Base-by-base conservation (phyloP, 75 land plant genomes). In the Sequoia sempervirens region DNA sequence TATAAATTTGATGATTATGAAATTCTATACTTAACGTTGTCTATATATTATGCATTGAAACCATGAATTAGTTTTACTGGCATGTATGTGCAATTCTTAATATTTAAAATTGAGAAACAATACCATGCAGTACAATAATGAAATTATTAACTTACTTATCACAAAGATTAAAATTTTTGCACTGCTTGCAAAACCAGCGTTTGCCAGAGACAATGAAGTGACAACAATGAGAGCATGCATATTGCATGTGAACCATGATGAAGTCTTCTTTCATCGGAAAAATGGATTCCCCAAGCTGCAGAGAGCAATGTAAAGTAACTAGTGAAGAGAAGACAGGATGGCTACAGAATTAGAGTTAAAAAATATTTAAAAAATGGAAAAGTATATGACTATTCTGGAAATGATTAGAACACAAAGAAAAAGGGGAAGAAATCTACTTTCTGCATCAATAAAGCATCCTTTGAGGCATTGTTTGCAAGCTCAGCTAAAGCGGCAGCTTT, bases 401-500 rank as follows among this genome's bases (percentile, higher is more conserved):
- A 45, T 32, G 26, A 47, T 50, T 81, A 81, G 3, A 43, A 28
- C 50, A 81, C 8, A 68, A 30, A 23, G 28, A 26, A 70, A 70
- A 70, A 80, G 92, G 89, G 41, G 94, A 93, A 47, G 30, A 66
- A 72, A 2, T 38, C 81, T 87, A 93, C 99, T 86, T 93, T 94
- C 45, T 92, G 94, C 99, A 97, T 97, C 8, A 97, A 88, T 46
- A 94, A 88, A 47, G 91, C 84, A 91, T 97, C 98, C 88, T 96
- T 97, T 20, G 96, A 95, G 38, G 92, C 95, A 84, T 94, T 97
- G 83, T 88, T 89, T 82, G 94, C 92, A 41, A 94, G 88, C 85
- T 97, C 99, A 75, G 93, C 78, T 50, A 94, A 96, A 61, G 96
- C 93, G 82, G 94, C 89, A 36, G 98, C 94, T 86, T 97, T 95